A percentile compares a stretch with the other conserved stretches of the same genome.
Evolutionary conservation across 371 early-diverging fungal genomes (phyloP).

Genomic region (Circinella umbellata): DNA sequence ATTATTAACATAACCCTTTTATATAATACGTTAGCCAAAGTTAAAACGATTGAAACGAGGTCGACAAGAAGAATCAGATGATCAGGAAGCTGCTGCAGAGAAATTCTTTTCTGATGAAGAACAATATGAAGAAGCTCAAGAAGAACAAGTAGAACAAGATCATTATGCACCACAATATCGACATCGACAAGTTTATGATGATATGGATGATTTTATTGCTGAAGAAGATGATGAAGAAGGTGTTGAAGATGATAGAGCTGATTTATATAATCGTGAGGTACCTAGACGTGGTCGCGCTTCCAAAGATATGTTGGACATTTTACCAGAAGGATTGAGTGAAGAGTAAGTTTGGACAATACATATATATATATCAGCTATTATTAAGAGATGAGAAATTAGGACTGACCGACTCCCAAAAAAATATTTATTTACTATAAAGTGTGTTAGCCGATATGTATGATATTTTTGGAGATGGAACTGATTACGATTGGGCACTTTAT

Average conservation of each 20-base stretch:
- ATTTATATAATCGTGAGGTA: constrained; percentile 35
- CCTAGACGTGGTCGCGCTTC: constrained; percentile 33
- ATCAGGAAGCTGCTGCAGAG: constrained; percentile 38
- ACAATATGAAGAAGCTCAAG: constrained; percentile 47
- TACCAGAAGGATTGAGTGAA: constrained; percentile 50
- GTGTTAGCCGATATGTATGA: constrained; percentile 85
- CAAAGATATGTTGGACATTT: constrained; percentile 46
- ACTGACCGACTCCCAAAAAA: neutral
- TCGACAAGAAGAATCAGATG: constrained; percentile 44
- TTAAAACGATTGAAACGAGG: constrained; percentile 79
- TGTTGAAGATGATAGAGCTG: constrained; percentile 32
- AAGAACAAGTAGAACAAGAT: constrained; percentile 56
- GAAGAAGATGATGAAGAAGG: constrained; percentile 72
- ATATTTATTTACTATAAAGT: constrained; percentile 42
- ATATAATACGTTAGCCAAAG: constrained; percentile 39
- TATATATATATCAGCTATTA: neutral
- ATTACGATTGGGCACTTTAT: constrained; percentile 86
- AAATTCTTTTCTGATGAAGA: constrained; percentile 69
- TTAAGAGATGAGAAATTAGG: neutral
- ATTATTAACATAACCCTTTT: too few species aligned
- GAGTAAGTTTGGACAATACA: constrained; percentile 26
- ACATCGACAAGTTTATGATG: constrained; percentile 58
- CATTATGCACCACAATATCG: constrained; percentile 37
- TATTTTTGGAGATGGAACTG: constrained; percentile 90
- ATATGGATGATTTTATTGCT: constrained; percentile 72